These are phyloP conservation scores for Schrenkiella parvula DNA, from an alignment of 345 rosid genomes.

Conservation along the genomic window DNA sequence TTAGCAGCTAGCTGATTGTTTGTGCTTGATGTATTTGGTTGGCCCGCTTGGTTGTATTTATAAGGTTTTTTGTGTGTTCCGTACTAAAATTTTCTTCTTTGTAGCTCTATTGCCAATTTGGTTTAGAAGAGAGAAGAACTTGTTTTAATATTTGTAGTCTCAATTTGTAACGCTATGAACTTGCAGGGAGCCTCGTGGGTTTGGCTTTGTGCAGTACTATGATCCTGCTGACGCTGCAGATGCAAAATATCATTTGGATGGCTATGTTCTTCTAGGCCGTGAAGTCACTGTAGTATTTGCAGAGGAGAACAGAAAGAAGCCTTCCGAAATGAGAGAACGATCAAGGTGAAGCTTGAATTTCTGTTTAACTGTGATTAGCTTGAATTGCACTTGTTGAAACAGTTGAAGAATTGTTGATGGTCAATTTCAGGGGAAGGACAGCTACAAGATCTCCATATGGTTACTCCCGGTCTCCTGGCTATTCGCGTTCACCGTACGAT, in stretches of 20 bases:
- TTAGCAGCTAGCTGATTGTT: slow-evolving; percentile 49
- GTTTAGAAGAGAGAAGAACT: not conserved
- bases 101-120: not conserved
- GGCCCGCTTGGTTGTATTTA: not conserved
- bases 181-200: slow-evolving; percentile 85
- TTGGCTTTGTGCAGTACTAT: slow-evolving; percentile 82
- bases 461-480: slow-evolving; percentile 53
- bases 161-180: not conserved
- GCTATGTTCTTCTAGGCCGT: slow-evolving; percentile 70
- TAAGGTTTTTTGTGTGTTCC: not conserved
- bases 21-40: slow-evolving; percentile 29
- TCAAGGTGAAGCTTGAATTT: slow-evolving; percentile 35
- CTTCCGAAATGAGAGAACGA: slow-evolving; percentile 81
- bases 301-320: slow-evolving; percentile 87
- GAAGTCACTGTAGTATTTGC: slow-evolving; percentile 83
- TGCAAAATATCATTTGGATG: slow-evolving; percentile 84
- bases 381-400: not conserved
- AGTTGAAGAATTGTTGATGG: not conserved
- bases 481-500: slow-evolving; percentile 50
- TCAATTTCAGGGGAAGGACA: slow-evolving; percentile 37
- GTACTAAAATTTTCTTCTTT: not conserved
- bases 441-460: slow-evolving; percentile 47
- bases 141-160: slow-evolving; percentile 26
- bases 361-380: not conserved
- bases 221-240: slow-evolving; percentile 91